Conservation (phyloP, 345 rosid genomes). For the Sisymbrium altissimum region DNA sequence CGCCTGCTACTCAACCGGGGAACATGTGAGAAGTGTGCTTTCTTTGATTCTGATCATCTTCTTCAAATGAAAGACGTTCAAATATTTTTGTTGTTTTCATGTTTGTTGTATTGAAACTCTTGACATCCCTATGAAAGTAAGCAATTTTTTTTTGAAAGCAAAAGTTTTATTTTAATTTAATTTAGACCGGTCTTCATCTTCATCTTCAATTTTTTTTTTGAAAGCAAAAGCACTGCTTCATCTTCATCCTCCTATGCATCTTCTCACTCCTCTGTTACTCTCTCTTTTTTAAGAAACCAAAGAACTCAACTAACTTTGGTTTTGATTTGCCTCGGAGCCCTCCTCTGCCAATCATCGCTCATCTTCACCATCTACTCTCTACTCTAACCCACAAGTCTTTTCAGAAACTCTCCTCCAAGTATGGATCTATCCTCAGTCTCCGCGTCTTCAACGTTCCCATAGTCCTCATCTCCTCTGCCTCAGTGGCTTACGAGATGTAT, state of each 20-base stretch:
- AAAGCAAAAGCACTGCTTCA: no score
- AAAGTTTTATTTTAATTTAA: no score
- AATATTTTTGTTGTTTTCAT: no score
- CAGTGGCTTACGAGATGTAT: slow-evolving; percentile 13
- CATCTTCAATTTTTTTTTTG: no score
- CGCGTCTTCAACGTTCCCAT: slow-evolving; percentile 4
- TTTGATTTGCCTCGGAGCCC: slow-evolving; percentile 8
- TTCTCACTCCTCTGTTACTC: background rate
- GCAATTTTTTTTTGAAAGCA: no score
- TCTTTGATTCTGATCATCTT: no score
- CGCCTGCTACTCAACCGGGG: background rate
- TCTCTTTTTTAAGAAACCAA: slow-evolving; percentile 20
- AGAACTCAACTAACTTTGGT: background rate
- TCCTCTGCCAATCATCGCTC: slow-evolving; percentile 12
- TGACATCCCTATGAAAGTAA: no score
- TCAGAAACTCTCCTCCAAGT: slow-evolving; percentile 6
- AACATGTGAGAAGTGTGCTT: no score
- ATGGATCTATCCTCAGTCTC: slow-evolving; percentile 17
- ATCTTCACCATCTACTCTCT: slow-evolving; percentile 5
- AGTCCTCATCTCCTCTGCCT: background rate
- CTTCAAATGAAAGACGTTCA: no score
- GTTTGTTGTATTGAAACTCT: no score
- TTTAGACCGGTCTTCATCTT: no score
- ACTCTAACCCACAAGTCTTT: background rate
- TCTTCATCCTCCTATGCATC: background rate